Evolutionary conservation across 495 filamentous ascomycete species (phyloP).

Genomic region (Trichoderma asperelloides): DNA sequence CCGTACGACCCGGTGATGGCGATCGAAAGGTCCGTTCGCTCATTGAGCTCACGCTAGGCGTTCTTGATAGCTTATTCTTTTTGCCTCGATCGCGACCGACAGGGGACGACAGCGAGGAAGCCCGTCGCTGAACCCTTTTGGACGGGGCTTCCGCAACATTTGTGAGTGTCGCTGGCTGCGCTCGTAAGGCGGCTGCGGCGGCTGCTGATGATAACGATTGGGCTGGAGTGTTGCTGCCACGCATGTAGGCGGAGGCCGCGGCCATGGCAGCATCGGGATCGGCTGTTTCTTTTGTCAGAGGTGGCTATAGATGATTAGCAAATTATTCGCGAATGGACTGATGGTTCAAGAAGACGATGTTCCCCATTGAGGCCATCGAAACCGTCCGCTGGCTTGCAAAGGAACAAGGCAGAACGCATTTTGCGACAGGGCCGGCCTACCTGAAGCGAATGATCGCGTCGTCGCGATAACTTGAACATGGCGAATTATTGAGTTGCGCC

Average conservation of each 20-base stretch:
- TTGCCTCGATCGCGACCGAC: constrained; percentile 34
- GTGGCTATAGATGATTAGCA: constrained; percentile 28
- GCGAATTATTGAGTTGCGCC: neutral
- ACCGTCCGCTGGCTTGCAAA: neutral
- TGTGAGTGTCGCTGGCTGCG: constrained; percentile 64
- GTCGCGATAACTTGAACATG: constrained; percentile 1
- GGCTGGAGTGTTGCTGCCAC: constrained; percentile 49
- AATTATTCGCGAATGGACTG: neutral
- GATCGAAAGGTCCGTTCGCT: constrained; percentile 70
- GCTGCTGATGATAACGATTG: constrained; percentile 69
- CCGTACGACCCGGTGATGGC: constrained; percentile 47
- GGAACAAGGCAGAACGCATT: neutral
- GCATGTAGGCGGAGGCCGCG: constrained; percentile 72
- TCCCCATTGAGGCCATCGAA: neutral
- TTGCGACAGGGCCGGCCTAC: neutral
- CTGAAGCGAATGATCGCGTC: neutral
- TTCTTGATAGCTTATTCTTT: constrained; percentile 45
- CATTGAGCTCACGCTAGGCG: constrained; percentile 72
- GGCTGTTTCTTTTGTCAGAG: constrained; percentile 50
- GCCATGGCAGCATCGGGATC: constrained; percentile 65
- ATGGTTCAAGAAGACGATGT: neutral
- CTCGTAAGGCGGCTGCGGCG: constrained; percentile 73
- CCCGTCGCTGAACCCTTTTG: constrained; percentile 70
- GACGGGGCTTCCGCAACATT: constrained; percentile 75
- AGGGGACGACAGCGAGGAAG: constrained; percentile 59